Conservation (phyloP, 106 monocot genomes). For the Dendrobium nobile region DNA sequence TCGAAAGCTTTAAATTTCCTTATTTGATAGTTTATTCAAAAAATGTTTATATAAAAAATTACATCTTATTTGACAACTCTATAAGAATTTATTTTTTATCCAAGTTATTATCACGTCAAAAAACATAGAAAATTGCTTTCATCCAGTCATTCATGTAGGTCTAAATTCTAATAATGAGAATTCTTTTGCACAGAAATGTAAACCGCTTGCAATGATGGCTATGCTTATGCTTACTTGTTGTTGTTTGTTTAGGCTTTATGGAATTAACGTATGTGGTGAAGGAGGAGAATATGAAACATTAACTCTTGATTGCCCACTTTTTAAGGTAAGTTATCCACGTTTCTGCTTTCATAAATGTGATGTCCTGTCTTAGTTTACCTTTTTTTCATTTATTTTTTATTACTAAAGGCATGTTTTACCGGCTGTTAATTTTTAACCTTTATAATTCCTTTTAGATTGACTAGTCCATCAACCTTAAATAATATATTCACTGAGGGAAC, state of each 20-base stretch:
- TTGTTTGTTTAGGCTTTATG: conserved; percentile 52
- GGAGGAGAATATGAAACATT: conserved; percentile 99
- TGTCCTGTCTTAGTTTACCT: conserved; percentile 1
- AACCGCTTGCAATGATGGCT: neutral
- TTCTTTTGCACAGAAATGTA: neutral
- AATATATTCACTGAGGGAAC: neutral
- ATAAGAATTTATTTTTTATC: too few species aligned
- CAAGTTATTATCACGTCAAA: too few species aligned
- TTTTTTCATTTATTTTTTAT: neutral
- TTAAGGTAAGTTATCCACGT: conserved; percentile 35
- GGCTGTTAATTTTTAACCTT: neutral
- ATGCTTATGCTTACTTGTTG: neutral
- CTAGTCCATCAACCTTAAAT: neutral
- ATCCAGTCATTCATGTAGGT: too few species aligned
- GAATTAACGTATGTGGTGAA: conserved; percentile 96
- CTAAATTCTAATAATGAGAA: too few species aligned
- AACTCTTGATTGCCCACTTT: conserved; percentile 90
- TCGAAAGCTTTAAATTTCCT: too few species aligned
- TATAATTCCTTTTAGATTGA: neutral
- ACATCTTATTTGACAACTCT: too few species aligned
- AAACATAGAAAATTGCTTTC: too few species aligned
- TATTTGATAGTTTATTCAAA: too few species aligned
- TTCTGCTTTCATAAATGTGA: conserved; percentile 6
- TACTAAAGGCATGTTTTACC: neutral
- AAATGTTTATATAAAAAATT: too few species aligned